A percentile compares a stretch with the other conserved stretches of the same genome.
Evolutionary conservation across 106 monocot genomes (phyloP).

Genomic region (Posidonia australis): DNA sequence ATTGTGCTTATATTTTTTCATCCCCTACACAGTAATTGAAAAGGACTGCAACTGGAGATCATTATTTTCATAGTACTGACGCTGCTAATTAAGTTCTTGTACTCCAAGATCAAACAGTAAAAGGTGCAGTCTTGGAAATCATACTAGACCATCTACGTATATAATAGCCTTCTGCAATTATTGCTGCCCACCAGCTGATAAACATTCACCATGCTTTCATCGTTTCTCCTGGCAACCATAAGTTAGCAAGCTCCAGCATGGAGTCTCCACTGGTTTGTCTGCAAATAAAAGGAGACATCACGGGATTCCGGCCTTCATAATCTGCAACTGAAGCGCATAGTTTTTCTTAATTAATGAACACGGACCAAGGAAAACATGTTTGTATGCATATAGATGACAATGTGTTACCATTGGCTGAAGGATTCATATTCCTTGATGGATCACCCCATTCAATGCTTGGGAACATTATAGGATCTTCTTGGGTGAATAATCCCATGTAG

Average conservation of each 20-base stretch:
- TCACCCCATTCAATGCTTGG: not conserved
- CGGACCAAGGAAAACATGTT: not conserved
- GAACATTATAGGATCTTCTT: not conserved
- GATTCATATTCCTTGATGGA: not conserved
- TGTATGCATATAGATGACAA: not conserved
- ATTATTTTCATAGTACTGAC: not conserved
- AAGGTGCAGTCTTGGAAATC: slow-evolving; percentile 2
- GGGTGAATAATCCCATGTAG: not conserved
- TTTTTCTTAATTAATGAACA: not conserved
- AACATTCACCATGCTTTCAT: not conserved
- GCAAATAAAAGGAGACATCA: slow-evolving; percentile 11
- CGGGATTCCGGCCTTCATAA: slow-evolving; percentile 6
- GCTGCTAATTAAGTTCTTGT: not conserved
- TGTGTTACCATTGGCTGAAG: not conserved
- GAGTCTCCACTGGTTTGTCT: slow-evolving; percentile 10
- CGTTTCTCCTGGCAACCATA: slow-evolving; percentile 1
- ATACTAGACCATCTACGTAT: not conserved
- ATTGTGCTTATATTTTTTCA: not conserved
- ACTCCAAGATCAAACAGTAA: slow-evolving; percentile 6
- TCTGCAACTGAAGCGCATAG: not conserved
- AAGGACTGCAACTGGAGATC: not conserved
- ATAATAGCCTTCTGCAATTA: not conserved
- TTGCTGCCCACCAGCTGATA: not conserved
- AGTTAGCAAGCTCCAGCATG: not conserved
- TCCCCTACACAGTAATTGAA: not conserved